These are phyloP conservation scores for Fusarium liriodendri DNA, from an alignment of 2,329 filamentous ascomycete genomes.

Conservation along the genomic window DNA sequence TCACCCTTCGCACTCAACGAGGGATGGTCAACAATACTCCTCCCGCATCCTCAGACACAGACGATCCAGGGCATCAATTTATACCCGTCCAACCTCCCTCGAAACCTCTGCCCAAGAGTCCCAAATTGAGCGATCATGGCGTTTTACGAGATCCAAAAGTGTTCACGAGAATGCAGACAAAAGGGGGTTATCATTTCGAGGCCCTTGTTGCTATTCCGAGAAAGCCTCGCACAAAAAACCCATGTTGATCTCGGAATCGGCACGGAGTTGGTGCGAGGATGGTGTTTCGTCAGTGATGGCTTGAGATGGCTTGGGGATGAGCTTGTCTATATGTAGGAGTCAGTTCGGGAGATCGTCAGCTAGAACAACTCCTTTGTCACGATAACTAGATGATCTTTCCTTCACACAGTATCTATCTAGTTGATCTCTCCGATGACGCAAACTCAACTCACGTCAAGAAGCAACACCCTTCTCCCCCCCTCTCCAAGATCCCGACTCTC, in stretches of 20 bases:
- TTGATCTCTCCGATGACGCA: background rate
- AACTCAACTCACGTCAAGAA: background rate
- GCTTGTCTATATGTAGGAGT: background rate
- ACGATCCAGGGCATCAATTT: background rate
- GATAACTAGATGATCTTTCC: background rate
- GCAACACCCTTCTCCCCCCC: background rate
- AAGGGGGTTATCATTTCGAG: background rate
- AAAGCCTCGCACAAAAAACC: background rate
- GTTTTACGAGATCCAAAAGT: slow-evolving; percentile 25
- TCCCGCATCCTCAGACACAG: background rate
- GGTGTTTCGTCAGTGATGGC: background rate
- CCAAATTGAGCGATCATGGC: background rate
- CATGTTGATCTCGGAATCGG: background rate
- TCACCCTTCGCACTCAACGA: background rate
- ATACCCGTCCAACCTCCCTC: background rate
- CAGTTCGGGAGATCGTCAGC: background rate
- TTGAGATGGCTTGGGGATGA: background rate
- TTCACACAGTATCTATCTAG: background rate
- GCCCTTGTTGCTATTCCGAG: background rate
- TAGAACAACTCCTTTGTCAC: background rate
- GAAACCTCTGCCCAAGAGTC: background rate
- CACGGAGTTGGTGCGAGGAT: background rate
- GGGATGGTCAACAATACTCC: background rate
- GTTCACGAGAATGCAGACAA: slow-evolving; percentile 4
- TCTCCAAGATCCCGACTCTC: background rate